Base-by-base conservation (phyloP, 2,329 filamentous ascomycete genomes). In the Pestalotiopsis sp. region DNA sequence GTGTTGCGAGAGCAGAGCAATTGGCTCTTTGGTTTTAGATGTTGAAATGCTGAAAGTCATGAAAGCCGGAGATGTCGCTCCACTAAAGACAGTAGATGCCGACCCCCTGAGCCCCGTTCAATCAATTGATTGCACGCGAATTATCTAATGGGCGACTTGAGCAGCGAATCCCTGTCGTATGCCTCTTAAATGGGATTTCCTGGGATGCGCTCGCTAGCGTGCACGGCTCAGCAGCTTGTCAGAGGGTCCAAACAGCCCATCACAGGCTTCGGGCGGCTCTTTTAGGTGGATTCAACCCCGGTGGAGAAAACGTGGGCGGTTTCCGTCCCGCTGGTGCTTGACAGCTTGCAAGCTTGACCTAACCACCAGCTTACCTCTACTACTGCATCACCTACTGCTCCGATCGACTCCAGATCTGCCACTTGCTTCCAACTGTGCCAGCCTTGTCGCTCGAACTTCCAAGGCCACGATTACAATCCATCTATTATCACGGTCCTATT, bases 31-130 rank as follows among this genome's bases (percentile, higher is more conserved):
- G 60, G 27, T 63, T 36, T 17, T 23, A 14, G 14, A 49, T 25
- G 27, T 66, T n/a, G 41, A 60, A n/a, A 14, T 31, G 31, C n/a
- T 67, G 9, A 56, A 49, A 41, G 52, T 67, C 65, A 56, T n/a
- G 56, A 67, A 39, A 17, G 13, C 36, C 39, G 65, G 27, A 27
- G 41, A 17, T 25, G 65, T 59, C 11, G 23, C 65, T 67, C 65
- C 65, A 67, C 65, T 36, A 60, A 60, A 67, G 65, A 45, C 65
- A 56, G 65, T 67, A 45, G 31, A 41, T 59, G 41, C 65, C 65
- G 65, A 31, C 52, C 56, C 59, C 59, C 45, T 39, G 25, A 39
- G n/a, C 27, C 59, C 59, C 59, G n/a, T 62, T 62, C 25, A 39
- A 12, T 31, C 14, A 62, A 17, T 13, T 25, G 12, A 20, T 23